Base-by-base conservation (phyloP, 768 basidiomycete species). In the Epithele typhae region DNA sequence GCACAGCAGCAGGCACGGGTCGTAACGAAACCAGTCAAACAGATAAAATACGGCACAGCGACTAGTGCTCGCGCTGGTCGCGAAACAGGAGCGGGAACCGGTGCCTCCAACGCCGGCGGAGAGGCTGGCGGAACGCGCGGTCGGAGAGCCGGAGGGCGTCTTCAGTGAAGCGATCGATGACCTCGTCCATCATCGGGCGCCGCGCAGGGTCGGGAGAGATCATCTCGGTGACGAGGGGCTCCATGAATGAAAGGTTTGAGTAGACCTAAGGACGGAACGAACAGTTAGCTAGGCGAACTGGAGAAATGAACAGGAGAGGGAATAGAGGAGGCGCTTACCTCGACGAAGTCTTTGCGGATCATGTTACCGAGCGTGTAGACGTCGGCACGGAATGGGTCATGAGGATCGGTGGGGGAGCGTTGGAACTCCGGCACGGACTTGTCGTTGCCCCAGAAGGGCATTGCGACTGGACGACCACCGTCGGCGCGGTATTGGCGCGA, bases 391-490 rank as follows among this genome's bases (percentile, higher is more conserved):
- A 30, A 30, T 7, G 27, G 18, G 42, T 49, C 49, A 43, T 52
- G 52, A 17, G 54, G 25, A 25, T 57, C 56, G 2, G 56, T 52
- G 4, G 49, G 52, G 27, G 49, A 40, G 7, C 17, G 35, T 3
- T 49, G 51, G 45, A 62, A 64, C 45, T 69, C 67, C 1, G 68
- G 67, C 0, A 64, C 62, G 1, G 68, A 56, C 40, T 65, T 67
- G 54, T 79, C 75, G 3, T 68, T 72, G 0, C 73, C 75, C 5
- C 51, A 49, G 2, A 70, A 56, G 0, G 67, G 61, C 5, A 52
- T 42, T 5, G 64, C 54, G 0, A 30, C 8, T 7, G 27, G 27
- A 7, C 8, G 7, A 7, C 27, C 8, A 14, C 8, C 27, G 27
- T 57, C 37, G 0, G 66, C 63, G 1, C 43, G 53, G 40, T 67